Percentiles rank a stretch among this genome's conserved stretches.
These are phyloP conservation scores for Scenedesmus sp. DNA, from an alignment of 163 green algal genomes.

Conservation along the genomic window DNA sequence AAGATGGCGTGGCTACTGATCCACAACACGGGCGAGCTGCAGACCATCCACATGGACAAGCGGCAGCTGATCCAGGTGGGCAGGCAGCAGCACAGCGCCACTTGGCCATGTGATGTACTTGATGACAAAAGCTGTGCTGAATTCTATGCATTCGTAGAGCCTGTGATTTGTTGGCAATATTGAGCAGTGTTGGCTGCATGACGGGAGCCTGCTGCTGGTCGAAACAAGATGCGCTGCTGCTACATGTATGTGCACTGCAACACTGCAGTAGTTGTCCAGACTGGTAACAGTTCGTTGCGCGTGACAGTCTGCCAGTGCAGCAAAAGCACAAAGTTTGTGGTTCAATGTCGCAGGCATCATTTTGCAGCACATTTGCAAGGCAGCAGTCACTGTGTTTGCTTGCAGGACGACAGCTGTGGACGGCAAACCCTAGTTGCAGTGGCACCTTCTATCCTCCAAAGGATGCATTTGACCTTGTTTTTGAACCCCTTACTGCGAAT, in stretches of 20 bases:
- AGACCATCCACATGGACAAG: conserved; percentile 66
- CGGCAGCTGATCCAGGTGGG: conserved; percentile 59
- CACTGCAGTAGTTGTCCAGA: background rate
- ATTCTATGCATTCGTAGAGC: background rate
- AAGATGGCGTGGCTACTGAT: conserved; percentile 64
- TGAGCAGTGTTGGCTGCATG: background rate
- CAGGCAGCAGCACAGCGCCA: background rate
- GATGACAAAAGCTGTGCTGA: background rate
- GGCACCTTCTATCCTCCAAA: background rate
- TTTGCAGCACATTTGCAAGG: background rate
- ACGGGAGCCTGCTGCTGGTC: background rate
- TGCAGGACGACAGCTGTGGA: background rate
- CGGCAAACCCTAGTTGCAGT: background rate
- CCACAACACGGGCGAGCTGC: conserved; percentile 48
- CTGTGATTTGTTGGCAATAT: no score
- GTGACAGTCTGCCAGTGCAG: no score
- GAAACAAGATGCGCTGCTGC: background rate
- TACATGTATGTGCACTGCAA: background rate
- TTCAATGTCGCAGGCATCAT: background rate
- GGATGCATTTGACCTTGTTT: background rate
- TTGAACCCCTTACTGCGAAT: no score
- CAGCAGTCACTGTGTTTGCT: background rate
- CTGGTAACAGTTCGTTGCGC: background rate
- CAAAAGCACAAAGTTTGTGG: no score
- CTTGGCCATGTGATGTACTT: conserved; percentile 6